Evolutionary conservation across 106 monocot genomes (phyloP).

Genomic region (Allium sativum): DNA sequence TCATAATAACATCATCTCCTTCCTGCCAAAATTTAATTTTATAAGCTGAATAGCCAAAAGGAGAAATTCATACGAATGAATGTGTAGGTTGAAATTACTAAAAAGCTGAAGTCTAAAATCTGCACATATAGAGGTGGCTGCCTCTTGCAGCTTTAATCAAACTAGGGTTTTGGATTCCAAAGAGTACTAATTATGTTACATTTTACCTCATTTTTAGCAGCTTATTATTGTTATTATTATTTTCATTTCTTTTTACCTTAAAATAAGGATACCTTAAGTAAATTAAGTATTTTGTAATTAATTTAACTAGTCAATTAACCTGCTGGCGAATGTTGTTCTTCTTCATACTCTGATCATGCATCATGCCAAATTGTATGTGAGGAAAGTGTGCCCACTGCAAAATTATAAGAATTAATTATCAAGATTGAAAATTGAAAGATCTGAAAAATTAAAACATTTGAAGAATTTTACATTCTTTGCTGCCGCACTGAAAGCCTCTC

Average conservation of each 20-base stretch:
- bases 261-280: too few relatives aligned
- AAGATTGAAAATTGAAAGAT: neutral
- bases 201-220: neutral
- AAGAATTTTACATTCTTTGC: slow-evolving; percentile 74
- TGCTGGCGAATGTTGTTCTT: slow-evolving; percentile 57
- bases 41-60: neutral
- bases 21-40: slow-evolving; percentile 20
- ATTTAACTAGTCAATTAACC: slow-evolving; percentile 28
- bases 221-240: neutral
- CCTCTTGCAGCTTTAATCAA: neutral
- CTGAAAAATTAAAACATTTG: neutral
- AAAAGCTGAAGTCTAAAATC: slow-evolving; percentile 3
- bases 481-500: slow-evolving; percentile 99
- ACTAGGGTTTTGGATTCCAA: slow-evolving; percentile 1
- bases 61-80: neutral
- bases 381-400: slow-evolving; percentile 98
- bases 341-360: slow-evolving; percentile 83
- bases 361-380: slow-evolving; percentile 96
- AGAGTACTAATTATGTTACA: neutral
- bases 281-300: neutral
- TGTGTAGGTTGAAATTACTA: neutral
- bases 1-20: slow-evolving; percentile 55
- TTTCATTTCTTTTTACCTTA: too few relatives aligned
- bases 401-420: neutral
- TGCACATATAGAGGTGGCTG: neutral